Base-by-base conservation (phyloP, 352 stramenopile species). In the Discostella stelligera region DNA sequence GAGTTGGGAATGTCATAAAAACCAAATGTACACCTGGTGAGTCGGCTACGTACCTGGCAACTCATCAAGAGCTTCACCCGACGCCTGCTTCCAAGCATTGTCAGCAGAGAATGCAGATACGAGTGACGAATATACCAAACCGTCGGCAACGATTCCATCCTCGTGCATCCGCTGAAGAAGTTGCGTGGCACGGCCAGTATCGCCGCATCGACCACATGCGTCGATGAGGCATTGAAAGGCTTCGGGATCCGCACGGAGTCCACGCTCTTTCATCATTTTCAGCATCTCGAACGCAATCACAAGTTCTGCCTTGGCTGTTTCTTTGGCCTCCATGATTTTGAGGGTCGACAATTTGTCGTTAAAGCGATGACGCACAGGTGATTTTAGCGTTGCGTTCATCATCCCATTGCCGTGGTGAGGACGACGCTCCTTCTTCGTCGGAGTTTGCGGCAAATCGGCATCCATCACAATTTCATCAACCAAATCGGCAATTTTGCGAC, bases 211-310 rank as follows among this genome's bases (percentile, higher is more conserved):
- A 30, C 88, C 88, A 59, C 88, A 93, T 18, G 88, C 88, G 75
- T 93, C 86, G 79, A 93, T 91, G 4, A 92, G 66, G 54, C 80
- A 88, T 56, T 91, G 84, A 52, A 91, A 94, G 0, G 88, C 87
- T 63, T 90, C 84, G 25, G 88, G 86, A 60, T 94, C 86, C 0
- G 86, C 80, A 65, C 83, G 78, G 11, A 93, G 66, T 21, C 69
- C 82, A 50, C 89, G 79, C 56, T 91, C 83, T 52, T 90, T 89
- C 82, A 92, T 92, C 82, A 91, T 90, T 23, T 89, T 86, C 0
- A 94, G 73, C 79, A 94, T 90, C 70, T 94, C 87, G 71, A 94
- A 94, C 16, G 87, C 85, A 37, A 92, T 76, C 23, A 72, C 82
- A 13, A 94, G 64, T 71, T 93, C 82, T 7, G 84, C 85, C 55